Base-by-base conservation (phyloP, 495 filamentous ascomycete genomes). In the Jackrogersella multiformis region DNA sequence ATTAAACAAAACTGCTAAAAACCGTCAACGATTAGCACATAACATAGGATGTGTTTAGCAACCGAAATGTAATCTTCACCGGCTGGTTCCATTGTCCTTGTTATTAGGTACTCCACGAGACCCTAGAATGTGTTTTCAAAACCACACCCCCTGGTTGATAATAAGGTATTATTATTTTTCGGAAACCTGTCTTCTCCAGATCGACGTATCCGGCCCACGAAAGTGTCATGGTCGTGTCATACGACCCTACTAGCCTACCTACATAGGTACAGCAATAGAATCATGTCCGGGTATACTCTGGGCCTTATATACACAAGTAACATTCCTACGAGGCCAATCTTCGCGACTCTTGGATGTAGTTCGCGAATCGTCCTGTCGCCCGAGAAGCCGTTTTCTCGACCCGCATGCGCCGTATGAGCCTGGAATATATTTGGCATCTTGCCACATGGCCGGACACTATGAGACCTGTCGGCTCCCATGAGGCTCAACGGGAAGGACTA, bases 141-240 rank as follows among this genome's bases (percentile, higher is more conserved):
- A 54, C 48, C 20, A 56, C 16, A 18, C 56, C 68, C n/a, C 71
- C 68, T 65, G 56, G 71, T 55, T 56, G 32, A 59, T 56, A 54
- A 61, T 48, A 52, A 35, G 48, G 36, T 64, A 63, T 64, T 64
- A 26, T 69, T 69, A 42, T 24, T 53, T 49, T 58, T 68, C 52
- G 57, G 58, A 58, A 49, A 68, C 72, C 64, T 65, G 62, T 54
- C 72, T 69, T 66, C 72, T 74, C 72, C 62, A 74, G 72, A 74
- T 74, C 72, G 66, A 74, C 66, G 36, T 70, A 70, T 72, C 72
- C 72, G 65, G 63, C 34, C 65, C 54, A 68, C 65, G 30, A 72
- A 61, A 53, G 72, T 69, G 62, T 74, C 63, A 61, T 64, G 69
- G 63, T 61, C 64, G 65, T 72, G 66, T 74, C 72, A 66, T 74